These are phyloP conservation scores for Nakazawaea anatomiae DNA, from an alignment of 805 yeast species.

Conservation along the genomic window DNA sequence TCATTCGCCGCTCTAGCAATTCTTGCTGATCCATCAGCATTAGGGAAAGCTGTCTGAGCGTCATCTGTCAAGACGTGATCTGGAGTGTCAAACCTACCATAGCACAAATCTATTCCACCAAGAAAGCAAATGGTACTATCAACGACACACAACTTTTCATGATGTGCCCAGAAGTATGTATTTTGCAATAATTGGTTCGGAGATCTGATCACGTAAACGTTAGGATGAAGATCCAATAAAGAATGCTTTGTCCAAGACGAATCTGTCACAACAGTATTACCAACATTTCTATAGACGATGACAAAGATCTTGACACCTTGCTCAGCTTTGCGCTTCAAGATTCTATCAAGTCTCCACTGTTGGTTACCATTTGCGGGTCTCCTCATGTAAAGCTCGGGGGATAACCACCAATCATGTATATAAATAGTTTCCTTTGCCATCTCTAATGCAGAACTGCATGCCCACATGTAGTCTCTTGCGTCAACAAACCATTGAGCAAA, in stretches of 20 bases:
- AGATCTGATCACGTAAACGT: conserved; percentile 85
- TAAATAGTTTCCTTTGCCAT: conserved; percentile 92
- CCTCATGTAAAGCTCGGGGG: conserved; percentile 89
- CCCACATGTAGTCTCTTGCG: conserved; percentile 91
- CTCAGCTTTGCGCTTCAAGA: conserved; percentile 83
- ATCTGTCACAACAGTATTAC: conserved; percentile 87
- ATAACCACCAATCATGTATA: conserved; percentile 98
- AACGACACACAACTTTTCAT: conserved; percentile 82
- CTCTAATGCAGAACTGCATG: conserved; percentile 83
- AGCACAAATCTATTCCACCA: conserved; percentile 96
- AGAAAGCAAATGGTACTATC: conserved; percentile 86
- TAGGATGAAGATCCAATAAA: conserved; percentile 74
- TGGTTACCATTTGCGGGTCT: conserved; percentile 96
- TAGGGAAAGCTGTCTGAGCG: conserved; percentile 23
- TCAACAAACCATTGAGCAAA: conserved; percentile 97
- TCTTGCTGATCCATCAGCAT: conserved; percentile 9
- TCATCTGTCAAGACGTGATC: conserved; percentile 90
- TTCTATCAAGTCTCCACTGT: conserved; percentile 85
- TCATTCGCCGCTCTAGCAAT: conserved; percentile 11
- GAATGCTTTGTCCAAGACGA: conserved; percentile 94
- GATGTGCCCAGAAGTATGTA: conserved; percentile 98
- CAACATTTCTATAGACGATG: conserved; percentile 90
- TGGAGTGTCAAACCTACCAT: conserved; percentile 94
- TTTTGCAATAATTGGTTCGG: conserved; percentile 93
- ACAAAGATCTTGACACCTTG: conserved; percentile 93